phyloP scores from a whole-genome alignment of 768 basidiomycete species.

The Crepidotus variabilis region DNA sequence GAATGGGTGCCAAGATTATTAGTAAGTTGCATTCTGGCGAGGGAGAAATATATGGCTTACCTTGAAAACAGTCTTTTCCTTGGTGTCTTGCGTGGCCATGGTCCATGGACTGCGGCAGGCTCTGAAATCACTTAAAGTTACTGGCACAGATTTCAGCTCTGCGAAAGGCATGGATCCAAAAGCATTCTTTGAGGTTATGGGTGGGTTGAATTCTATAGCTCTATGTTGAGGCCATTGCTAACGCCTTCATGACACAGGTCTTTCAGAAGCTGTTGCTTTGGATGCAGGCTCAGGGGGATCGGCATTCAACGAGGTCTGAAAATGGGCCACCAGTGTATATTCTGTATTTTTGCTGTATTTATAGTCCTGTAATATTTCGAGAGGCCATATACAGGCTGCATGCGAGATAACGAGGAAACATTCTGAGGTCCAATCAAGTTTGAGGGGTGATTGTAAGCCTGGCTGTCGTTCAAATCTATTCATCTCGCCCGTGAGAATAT shows the following conservation, averaged over 20 bases:
- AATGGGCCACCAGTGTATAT: not conserved
- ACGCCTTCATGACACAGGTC: not conserved
- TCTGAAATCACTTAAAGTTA: constrained; percentile 72
- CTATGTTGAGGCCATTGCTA: not conserved
- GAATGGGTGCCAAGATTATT: constrained; percentile 74
- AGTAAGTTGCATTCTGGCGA: constrained; percentile 32
- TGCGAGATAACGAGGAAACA: too few relatives aligned
- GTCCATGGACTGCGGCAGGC: constrained; percentile 73
- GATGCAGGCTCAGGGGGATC: constrained; percentile 58
- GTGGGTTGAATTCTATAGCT: constrained; percentile 12
- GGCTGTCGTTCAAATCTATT: too few relatives aligned
- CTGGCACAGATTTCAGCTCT: constrained; percentile 65
- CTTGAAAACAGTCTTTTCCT: constrained; percentile 56
- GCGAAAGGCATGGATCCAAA: constrained; percentile 73
- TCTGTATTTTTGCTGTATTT: not conserved
- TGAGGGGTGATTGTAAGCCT: too few relatives aligned
- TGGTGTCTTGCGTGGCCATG: constrained; percentile 75
- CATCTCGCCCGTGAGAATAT: too few relatives aligned
- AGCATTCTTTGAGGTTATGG: constrained; percentile 77
- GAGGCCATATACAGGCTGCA: too few relatives aligned
- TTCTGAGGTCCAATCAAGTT: too few relatives aligned
- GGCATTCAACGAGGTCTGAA: constrained; percentile 51
- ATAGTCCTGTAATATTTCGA: not conserved
- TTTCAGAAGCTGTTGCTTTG: constrained; percentile 48
- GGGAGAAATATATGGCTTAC: not conserved